Base-by-base conservation (phyloP, 2,329 filamentous ascomycete genomes). In the Pseudocercospora musae region DNA sequence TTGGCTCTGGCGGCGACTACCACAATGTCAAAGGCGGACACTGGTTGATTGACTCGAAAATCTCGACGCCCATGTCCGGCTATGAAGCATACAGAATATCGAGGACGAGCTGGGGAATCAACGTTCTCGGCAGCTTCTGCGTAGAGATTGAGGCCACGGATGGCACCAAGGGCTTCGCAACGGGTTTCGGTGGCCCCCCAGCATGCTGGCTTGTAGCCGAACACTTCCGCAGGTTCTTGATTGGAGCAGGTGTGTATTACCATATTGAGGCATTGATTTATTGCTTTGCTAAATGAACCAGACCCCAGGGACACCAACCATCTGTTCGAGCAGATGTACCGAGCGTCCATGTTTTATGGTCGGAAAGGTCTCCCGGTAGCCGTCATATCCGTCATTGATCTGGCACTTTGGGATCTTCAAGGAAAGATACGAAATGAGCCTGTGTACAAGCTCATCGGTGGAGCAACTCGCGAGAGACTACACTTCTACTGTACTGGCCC, bases 401-500 rank as follows among this genome's bases (percentile, higher is more conserved):
- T 97, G 48, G 93, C 93, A 4, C 78, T 97, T 44, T 97, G 93
- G 93, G 93, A 97, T 80, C 82, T 97, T 46, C 80, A 96, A 4
- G 93, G 93, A 68, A 96, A 97, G 82, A 85, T 97, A 66, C 86
- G 93, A 68, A 90, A 92, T 69, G 93, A 97, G 79, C 93, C 93
- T 10, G 93, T 97, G 46, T 97, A 96, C 82, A 93, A 92, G 76
- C 84, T 97, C 74, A 96, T 97, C 72, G 93, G 93, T 53, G 93
- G 93, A 21, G 89, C 91, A n/a, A 95, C 92, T 59, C 86, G 90
- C 68, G 87, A 93, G 67, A 86, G 89, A 62, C 82, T 97, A 68
- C 81, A 94, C 78, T 97, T 97, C 76, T 97, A 97, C 84, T 97
- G 93, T 83, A 97, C 93, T 1, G 92, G 92, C 0, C 93, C 93